phyloP scores from a whole-genome alignment of 257 asterid species.

The Solanum gracilifrons region DNA sequence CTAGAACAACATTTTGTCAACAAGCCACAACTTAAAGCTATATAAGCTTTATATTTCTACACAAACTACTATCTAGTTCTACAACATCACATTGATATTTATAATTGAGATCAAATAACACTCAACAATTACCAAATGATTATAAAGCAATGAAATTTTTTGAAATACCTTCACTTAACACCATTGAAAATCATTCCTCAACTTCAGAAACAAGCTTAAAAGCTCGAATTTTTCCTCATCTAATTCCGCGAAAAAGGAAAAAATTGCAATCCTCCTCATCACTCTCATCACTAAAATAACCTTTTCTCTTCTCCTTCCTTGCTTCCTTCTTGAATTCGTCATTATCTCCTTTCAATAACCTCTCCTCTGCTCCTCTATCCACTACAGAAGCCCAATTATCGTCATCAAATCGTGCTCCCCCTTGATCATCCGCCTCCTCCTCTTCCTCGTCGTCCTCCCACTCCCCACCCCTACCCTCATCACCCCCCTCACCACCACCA shows the following conservation, averaged over 20 bases:
- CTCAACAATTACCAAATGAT: neutral
- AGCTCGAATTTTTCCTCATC: neutral
- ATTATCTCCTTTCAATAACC: constrained; percentile 33
- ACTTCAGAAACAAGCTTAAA: neutral
- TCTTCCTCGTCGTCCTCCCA: constrained; percentile 35
- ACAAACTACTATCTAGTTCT: neutral
- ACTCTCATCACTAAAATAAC: constrained; percentile 93
- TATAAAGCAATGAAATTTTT: neutral
- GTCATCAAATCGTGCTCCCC: constrained; percentile 28
- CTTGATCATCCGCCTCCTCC: constrained; percentile 40
- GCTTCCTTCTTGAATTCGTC: constrained; percentile 21
- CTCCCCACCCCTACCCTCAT: constrained; percentile 13
- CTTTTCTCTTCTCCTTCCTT: constrained; percentile 60
- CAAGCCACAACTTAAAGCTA: neutral
- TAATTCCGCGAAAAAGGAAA: neutral
- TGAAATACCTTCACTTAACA: neutral
- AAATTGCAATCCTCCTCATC: constrained; percentile 57
- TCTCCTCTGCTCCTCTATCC: constrained; percentile 61
- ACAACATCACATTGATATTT: neutral
- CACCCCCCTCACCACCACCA: neutral
- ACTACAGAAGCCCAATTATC: constrained; percentile 97
- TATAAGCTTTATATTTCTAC: neutral
- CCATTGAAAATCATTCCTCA: neutral
- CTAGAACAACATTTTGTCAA: neutral
- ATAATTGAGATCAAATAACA: neutral